Base-by-base conservation (phyloP, 2,329 filamentous ascomycete genomes). In the Dissoconium aciculare region DNA sequence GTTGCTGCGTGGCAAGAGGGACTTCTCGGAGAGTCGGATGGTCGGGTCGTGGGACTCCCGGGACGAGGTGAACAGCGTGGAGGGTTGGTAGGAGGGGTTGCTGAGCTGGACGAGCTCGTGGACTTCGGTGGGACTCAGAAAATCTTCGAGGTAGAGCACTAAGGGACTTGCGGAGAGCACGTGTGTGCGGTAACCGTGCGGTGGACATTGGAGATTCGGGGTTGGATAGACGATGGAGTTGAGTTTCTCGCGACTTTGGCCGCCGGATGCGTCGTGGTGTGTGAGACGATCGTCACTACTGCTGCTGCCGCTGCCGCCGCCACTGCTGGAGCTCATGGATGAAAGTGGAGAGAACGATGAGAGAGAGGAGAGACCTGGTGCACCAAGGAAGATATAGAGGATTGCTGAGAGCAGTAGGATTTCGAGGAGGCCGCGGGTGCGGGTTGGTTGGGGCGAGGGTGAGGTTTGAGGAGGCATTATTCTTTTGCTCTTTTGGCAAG, bases 21-120 rank as follows among this genome's bases (percentile, higher is more conserved):
- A 60, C 41, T 64, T 63, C 36, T 71, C 65, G 0, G 67, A 72
- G 33, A 63, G 57, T 3, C 70, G 65, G 21, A 70, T 54, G 2
- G 49, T 46, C 2, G 19, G 19, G 19, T 23, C 19, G n/a, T 23
- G 19, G 8, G 8, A 8, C 19, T 23, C 19, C 8, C n/a, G 8
- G 8, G 19, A 23, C 19, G 19, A 23, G 37, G 63, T 62, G 53
- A 64, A 67, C 29, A 73, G 55, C 4, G 68, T 71, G 0, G 66
- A 68, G 14, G 19, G 19, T 23, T 8, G 8, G 19, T 23, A 23
- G 19, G 8, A n/a, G n/a, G 19, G 19, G n/a, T 23, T 23, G n/a
- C 19, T 23, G 19, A 23, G 19, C 4, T 54, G 45, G 5, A 73
- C 51, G 31, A 44, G 31, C 31, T 44, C 36, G 6, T 43, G 32